Base-by-base conservation (phyloP, 2,329 filamentous ascomycete species). In the Calycina herbarum region DNA sequence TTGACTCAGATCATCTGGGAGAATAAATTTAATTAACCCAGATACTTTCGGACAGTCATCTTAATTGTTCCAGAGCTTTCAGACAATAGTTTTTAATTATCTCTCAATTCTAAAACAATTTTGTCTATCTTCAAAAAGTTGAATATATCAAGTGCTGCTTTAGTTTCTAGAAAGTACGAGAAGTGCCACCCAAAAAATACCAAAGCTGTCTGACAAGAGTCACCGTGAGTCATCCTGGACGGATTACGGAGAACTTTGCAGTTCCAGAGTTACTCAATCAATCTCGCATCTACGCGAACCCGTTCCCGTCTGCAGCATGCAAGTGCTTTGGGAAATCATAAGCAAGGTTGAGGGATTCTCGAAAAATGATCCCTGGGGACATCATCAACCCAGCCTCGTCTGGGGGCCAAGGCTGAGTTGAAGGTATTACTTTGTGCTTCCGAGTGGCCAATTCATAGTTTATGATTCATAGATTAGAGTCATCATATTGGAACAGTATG, bases 251-350 rank as follows among this genome's bases (percentile, higher is more conserved):
- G 38, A 10, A 40, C 38, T 40, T 40, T 40, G 38, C 11, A 13
- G 38, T 17, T 42, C 11, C 11, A 17, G 5, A 20, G n/a, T 17
- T 45, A 45, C 42, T 20, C n/a, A 45, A 17, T 17, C 6, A 45
- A 45, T 45, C 42, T 45, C 27, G 29, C 33, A 24, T 59, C 33
- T 40, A 10, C 17, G 10, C 57, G 33, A 59, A 35, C 57, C 57
- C 57, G 33, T 38, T 20, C 56, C 57, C 31, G 29, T 38, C 57
- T 40, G 57, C 57, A 40, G 57, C 57, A 59, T 20, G 31, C 15
- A 40, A 38, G 57, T 59, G 57, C 57, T 59, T 40, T 35, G 15
- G 20, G 35, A 35, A 35, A 38, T 40, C 33, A 51, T 24, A 11
- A 51, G 20, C 58, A 59, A 40, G 20, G 58, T 33, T 33, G 13